phyloP scores from a whole-genome alignment of 345 rosid species.

The Arabidopsis suecica region DNA sequence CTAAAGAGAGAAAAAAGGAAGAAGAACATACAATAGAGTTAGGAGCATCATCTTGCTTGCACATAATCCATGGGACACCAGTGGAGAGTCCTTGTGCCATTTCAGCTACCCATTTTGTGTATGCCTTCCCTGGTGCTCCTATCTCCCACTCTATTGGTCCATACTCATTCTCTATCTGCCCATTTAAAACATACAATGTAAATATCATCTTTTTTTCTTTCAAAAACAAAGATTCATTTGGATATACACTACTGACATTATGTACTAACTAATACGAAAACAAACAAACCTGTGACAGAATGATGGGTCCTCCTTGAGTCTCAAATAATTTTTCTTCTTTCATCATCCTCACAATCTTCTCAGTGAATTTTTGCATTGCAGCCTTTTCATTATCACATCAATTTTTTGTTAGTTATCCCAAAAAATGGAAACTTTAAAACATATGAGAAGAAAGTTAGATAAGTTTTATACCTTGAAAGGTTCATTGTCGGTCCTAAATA shows the following conservation, averaged over 20 bases:
- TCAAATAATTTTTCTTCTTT: constrained; percentile 66
- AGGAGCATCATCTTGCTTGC: constrained; percentile 75
- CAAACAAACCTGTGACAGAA: constrained; percentile 73
- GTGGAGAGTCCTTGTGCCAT: constrained; percentile 66
- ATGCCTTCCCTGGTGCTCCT: constrained; percentile 59
- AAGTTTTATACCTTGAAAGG: constrained; percentile 70
- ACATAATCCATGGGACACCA: constrained; percentile 82
- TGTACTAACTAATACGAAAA: constrained; percentile 2
- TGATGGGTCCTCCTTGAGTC: constrained; percentile 90
- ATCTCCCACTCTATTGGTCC: constrained; percentile 59
- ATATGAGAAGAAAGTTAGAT: neutral
- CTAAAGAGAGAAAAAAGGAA: neutral
- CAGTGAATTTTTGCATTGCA: constrained; percentile 77
- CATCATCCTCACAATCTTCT: constrained; percentile 83
- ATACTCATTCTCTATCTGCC: constrained; percentile 75
- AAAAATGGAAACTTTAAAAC: neutral
- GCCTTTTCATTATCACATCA: constrained; percentile 55
- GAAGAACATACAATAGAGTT: constrained; percentile 57
- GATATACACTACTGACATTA: neutral
- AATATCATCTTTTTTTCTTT: no score
- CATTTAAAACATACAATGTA: constrained; percentile 15
- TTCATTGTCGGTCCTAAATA: constrained; percentile 83
- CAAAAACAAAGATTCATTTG: constrained; percentile 3
- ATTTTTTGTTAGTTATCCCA: constrained; percentile 32
- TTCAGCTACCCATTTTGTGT: constrained; percentile 64